Base-by-base conservation (phyloP, 805 yeast genomes). In the Ogataea zsoltii region DNA sequence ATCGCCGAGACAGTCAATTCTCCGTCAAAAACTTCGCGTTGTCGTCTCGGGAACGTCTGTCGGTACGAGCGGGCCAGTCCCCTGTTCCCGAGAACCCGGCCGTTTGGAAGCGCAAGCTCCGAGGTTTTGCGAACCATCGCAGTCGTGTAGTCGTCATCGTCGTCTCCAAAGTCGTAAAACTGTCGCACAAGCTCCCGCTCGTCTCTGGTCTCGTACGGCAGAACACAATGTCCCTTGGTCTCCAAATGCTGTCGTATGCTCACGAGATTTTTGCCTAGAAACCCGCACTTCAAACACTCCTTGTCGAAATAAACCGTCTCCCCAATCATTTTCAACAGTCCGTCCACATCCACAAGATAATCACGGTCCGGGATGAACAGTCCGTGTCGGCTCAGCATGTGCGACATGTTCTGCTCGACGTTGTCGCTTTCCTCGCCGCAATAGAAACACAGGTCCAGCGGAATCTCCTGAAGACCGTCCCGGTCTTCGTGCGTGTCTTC, bases 191-290 rank as follows among this genome's bases (percentile, higher is more conserved):
- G 80, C 33, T 78, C 74, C 58, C 83, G 79, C 57, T 94, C 95
- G 39, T 80, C 83, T 42, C 77, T 83, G 0, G 80, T 70, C 58
- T 94, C 98, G 66, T 85, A 94, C 0, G 98, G 97, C 45, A 94
- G 74, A 58, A 82, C 78, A 69, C 92, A 87, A 65, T 94, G 99
- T 41, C 92, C 84, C 66, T 92, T 94, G 3, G 83, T 75, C 3
- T 70, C 57, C 80, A 88, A 79, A 66, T 94, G 99, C 36, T 88
- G 94, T 52, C 97, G 81, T 7, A 88, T 91, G 49, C 96, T 87
- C 54, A 84, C 88, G 32, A 91, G 62, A 41, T 80, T 80, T 50
- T 79, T 79, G 12, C 97, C 97, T 60, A 83, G 80, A 64, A 83
- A 94, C 14, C 76, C 75, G 65, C 99, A 94, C 52, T 81, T 79